Base-by-base conservation (phyloP, 2,329 filamentous ascomycete genomes). In the Nigrograna mackinnonii region DNA sequence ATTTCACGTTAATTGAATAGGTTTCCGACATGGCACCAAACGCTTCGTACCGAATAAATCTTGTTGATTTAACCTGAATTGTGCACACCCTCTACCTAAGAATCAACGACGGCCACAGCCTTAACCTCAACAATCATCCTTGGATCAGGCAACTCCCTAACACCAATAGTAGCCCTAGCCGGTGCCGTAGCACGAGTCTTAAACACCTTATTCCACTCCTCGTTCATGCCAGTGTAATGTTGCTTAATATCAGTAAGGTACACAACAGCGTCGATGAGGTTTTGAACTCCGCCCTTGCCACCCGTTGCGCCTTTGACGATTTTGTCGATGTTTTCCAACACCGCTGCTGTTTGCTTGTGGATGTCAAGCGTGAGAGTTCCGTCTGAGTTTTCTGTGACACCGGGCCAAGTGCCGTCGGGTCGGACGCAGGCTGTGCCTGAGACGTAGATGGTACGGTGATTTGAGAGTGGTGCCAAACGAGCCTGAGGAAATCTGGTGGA, bases 21-120 rank as follows among this genome's bases (percentile, higher is more conserved):
- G n/a, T n/a, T n/a, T n/a, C n/a, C n/a, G n/a, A n/a, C n/a, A n/a
- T n/a, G n/a, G n/a, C n/a, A n/a, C n/a, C n/a, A n/a, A n/a, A n/a
- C n/a, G n/a, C n/a, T n/a, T n/a, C n/a, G n/a, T n/a, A n/a, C n/a
- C n/a, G n/a, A n/a, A n/a, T n/a, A n/a, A n/a, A n/a, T n/a, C n/a
- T n/a, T n/a, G n/a, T n/a, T n/a, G n/a, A n/a, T n/a, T n/a, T n/a
- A n/a, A n/a, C n/a, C n/a, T n/a, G n/a, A n/a, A n/a, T n/a, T n/a
- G n/a, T n/a, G n/a, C n/a, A n/a, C n/a, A n/a, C n/a, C n/a, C n/a
- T n/a, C n/a, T n/a, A n/a, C n/a, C n/a, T n/a, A n/a, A n/a, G n/a
- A n/a, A n/a, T 39, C 37, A 16, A 39, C 37, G 19, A 39, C 37
- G 4, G 37, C 37, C 16, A 39, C 37, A 39, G 37, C 37, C 37